Percentiles rank a stretch among this genome's conserved stretches.
Evolutionary conservation across 139 green algal genomes (phyloP).

Genomic region (Chlorella sp.): DNA sequence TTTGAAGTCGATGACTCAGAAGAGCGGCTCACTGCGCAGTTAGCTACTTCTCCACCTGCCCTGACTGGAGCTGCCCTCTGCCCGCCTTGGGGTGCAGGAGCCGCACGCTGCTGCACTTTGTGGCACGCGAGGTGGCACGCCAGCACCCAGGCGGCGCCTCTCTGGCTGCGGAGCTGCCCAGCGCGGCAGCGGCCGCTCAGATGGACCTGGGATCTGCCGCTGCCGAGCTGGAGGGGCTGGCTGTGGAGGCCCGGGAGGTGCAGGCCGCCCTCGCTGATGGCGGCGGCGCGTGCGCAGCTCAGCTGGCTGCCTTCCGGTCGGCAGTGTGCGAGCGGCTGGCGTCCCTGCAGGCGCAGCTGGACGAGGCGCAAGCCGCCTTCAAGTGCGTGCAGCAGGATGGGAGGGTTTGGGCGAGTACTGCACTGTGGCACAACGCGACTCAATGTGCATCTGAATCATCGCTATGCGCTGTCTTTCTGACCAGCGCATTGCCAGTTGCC

Average conservation of each 20-base stretch:
- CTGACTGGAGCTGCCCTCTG: background rate
- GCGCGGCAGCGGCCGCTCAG: constrained; percentile 31
- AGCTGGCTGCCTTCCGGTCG: constrained; percentile 24
- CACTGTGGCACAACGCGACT: too few relatives aligned
- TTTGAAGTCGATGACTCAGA: background rate
- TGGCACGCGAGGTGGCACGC: constrained; percentile 55
- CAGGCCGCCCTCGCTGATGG: constrained; percentile 26
- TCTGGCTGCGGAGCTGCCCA: constrained; percentile 45
- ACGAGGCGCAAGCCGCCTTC: background rate
- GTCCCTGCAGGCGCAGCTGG: background rate
- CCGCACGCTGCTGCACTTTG: constrained; percentile 67
- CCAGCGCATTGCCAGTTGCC: background rate
- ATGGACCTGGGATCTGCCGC: constrained; percentile 25
- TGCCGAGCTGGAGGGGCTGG: constrained; percentile 31
- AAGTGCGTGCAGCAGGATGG: background rate
- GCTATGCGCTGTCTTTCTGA: too few relatives aligned
- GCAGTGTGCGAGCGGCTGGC: background rate
- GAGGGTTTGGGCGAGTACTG: too few relatives aligned
- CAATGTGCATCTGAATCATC: too few relatives aligned
- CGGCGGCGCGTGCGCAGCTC: constrained; percentile 8
- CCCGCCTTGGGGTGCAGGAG: background rate
- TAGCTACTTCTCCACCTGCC: background rate
- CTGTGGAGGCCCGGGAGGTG: too few relatives aligned
- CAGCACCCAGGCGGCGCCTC: constrained; percentile 28
- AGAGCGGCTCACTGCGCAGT: background rate